phyloP scores from a whole-genome alignment of 169 alveolate species.

The Theileria annulata region DNA sequence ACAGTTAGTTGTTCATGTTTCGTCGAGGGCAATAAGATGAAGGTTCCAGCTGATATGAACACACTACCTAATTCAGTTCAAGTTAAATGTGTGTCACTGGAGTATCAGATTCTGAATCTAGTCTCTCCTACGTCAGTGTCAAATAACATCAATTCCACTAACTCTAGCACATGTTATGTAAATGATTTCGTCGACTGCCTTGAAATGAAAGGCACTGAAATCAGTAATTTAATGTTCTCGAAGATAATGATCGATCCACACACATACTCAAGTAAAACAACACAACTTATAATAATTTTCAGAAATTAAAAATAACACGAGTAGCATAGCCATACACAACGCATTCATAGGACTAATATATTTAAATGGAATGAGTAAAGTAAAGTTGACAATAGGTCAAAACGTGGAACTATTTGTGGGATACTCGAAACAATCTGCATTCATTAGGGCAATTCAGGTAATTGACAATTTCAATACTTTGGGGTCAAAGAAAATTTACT shows the following conservation, averaged over 20 bases:
- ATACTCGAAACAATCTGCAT: constrained; percentile 33
- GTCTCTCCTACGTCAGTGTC: constrained; percentile 1
- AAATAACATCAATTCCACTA: neutral
- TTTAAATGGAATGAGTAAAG: constrained; percentile 13
- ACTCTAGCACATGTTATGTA: neutral
- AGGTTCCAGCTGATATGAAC: constrained; percentile 46
- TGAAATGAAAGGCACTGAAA: constrained; percentile 43
- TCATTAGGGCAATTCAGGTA: neutral
- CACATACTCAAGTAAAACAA: constrained; percentile 3
- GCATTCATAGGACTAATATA: constrained; percentile 16
- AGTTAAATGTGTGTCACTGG: constrained; percentile 27
- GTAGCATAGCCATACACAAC: constrained; percentile 6
- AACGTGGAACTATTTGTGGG: constrained; percentile 48
- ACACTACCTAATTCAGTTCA: constrained; percentile 37
- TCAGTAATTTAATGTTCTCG: constrained; percentile 23
- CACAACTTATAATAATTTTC: neutral
- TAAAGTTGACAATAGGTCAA: constrained; percentile 41
- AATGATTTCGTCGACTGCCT: constrained; percentile 53
- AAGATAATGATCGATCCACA: constrained; percentile 41
- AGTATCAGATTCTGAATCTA: neutral
- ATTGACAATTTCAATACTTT: constrained; percentile 1
- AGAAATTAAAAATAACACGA: constrained; percentile 8
- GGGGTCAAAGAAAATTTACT: constrained; percentile 36
- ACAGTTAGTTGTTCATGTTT: constrained; percentile 46
- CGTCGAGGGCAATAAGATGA: constrained; percentile 25